Evolutionary conservation across 352 stramenopile genomes (phyloP).

Genomic region (Peronosclerospora sorghi): DNA sequence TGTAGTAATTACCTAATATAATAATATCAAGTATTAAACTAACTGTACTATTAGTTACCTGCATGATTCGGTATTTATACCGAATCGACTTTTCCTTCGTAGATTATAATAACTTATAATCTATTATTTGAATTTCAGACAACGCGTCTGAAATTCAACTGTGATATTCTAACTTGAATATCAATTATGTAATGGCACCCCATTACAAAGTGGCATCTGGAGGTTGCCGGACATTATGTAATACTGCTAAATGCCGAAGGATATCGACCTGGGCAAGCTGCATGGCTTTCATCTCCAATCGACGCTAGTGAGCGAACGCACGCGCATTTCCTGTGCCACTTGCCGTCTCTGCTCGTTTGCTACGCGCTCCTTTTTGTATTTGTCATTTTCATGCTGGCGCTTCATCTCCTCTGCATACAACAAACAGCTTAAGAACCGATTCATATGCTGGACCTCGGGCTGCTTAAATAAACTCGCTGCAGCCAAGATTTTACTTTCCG

Average conservation of each 20-base stretch:
- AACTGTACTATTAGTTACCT: no score
- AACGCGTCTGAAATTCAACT: slow-evolving; percentile 71
- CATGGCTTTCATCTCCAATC: slow-evolving; percentile 78
- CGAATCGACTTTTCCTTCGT: no score
- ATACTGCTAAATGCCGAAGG: slow-evolving; percentile 49
- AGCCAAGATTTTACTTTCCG: slow-evolving; percentile 1
- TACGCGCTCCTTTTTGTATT: slow-evolving; percentile 66
- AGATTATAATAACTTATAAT: no score
- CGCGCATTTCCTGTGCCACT: slow-evolving; percentile 53
- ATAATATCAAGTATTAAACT: no score
- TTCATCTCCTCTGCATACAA: slow-evolving; percentile 80
- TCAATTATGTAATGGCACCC: slow-evolving; percentile 56
- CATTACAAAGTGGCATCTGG: slow-evolving; percentile 22
- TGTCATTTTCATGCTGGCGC: slow-evolving; percentile 64
- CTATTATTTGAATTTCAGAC: no score
- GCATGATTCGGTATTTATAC: no score
- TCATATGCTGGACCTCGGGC: slow-evolving; percentile 85
- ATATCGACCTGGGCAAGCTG: slow-evolving; percentile 76
- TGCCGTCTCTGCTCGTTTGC: slow-evolving; percentile 63
- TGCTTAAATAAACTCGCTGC: slow-evolving; percentile 59
- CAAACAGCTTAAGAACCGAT: slow-evolving; percentile 76
- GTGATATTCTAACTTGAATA: slow-evolving; percentile 65
- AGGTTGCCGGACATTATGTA: slow-evolving; percentile 58
- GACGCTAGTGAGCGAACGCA: slow-evolving; percentile 47
- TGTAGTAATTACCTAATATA: no score